phyloP scores from a whole-genome alignment of 2,329 filamentous ascomycete genomes.

The Fusarium compactum region DNA sequence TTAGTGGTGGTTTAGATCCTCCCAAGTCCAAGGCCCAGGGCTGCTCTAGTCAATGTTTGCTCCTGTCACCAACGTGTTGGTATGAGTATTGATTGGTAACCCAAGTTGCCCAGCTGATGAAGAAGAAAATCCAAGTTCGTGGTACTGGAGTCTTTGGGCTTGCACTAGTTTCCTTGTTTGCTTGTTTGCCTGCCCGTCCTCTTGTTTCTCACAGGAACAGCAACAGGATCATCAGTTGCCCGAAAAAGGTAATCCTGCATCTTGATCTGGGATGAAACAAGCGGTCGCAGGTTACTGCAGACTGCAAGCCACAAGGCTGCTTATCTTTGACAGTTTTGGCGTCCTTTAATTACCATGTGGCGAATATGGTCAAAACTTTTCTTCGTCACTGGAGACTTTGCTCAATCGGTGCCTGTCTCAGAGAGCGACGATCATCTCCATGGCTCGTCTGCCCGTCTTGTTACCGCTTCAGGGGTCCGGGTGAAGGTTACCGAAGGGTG shows the following conservation, averaged over 20 bases:
- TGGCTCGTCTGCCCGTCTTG: constrained; percentile 5
- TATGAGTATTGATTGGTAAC: constrained; percentile 18
- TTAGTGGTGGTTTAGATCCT: background rate
- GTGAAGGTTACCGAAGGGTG: constrained; percentile 20
- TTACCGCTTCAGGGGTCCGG: constrained; percentile 25
- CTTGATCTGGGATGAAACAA: constrained; percentile 41
- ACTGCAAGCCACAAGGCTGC: constrained; percentile 11
- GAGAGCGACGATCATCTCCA: constrained; percentile 24
- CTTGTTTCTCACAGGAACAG: background rate
- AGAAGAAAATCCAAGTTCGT: constrained; percentile 29
- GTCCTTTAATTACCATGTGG: constrained; percentile 38
- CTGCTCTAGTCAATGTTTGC: background rate
- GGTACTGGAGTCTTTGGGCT: constrained; percentile 14
- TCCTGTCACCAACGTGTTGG: constrained; percentile 8
- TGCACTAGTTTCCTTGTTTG: constrained; percentile 9
- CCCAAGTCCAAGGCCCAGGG: constrained; percentile 16
- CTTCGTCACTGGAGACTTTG: background rate
- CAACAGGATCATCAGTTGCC: background rate
- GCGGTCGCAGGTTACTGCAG: constrained; percentile 21
- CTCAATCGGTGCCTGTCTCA: constrained; percentile 35
- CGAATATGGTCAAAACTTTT: constrained; percentile 28
- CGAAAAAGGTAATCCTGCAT: constrained; percentile 9
- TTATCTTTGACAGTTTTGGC: constrained; percentile 38
- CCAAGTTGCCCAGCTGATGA: background rate
- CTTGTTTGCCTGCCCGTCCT: background rate